These are phyloP conservation scores for Malassezia globosa DNA, from an alignment of 1,284 basidiomycete genomes.

Conservation along the genomic window DNA sequence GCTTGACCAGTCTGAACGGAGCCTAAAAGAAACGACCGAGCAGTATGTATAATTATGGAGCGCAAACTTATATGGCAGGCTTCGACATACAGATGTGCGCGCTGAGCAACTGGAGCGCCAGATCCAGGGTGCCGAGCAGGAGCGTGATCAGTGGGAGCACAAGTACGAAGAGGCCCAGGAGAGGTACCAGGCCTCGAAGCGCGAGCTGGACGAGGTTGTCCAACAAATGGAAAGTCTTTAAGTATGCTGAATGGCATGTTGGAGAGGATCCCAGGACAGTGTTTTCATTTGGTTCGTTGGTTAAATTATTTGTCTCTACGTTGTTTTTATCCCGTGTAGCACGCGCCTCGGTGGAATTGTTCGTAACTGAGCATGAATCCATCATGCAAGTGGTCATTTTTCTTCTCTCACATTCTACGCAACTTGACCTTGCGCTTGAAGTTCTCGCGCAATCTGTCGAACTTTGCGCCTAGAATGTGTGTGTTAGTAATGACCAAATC, in stretches of 20 bases:
- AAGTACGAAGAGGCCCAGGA: constrained; percentile 75
- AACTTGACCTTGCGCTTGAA: constrained; percentile 15
- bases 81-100: constrained; percentile 95
- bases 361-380: too few relatives aligned
- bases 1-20: constrained; percentile 89
- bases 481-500: not conserved
- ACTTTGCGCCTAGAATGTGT: constrained; percentile 11
- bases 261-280: not conserved
- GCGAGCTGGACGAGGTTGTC: constrained; percentile 78
- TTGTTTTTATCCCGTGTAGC: too few relatives aligned
- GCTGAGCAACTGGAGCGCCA: constrained; percentile 97
- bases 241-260: too few relatives aligned
- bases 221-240: constrained; percentile 67
- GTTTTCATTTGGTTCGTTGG: not conserved
- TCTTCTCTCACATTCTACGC: constrained; percentile 6
- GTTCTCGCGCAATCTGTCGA: constrained; percentile 16
- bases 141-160: constrained; percentile 85
- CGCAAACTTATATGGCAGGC: constrained; percentile 52
- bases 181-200: constrained; percentile 67
- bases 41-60: constrained; percentile 59
- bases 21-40: constrained; percentile 88
- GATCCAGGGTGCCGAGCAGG: constrained; percentile 72
- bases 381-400: not conserved
- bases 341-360: too few relatives aligned
- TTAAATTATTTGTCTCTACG: not conserved